Conservation (phyloP, 768 basidiomycete genomes). For the Strobilomyces confusus region DNA sequence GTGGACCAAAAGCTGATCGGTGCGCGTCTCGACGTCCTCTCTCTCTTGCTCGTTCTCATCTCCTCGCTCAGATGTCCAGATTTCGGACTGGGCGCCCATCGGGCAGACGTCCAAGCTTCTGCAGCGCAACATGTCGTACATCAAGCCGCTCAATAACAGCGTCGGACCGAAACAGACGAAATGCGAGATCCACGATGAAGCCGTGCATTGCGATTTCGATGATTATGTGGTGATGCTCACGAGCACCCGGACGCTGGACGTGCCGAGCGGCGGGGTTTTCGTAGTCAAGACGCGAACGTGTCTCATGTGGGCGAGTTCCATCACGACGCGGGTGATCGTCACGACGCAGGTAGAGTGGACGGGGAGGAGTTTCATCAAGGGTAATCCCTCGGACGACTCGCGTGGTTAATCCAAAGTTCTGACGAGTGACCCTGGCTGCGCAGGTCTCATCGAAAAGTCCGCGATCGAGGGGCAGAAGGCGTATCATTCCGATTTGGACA, state of each 20-base stretch:
- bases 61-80: slow-evolving; percentile 72
- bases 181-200: slow-evolving; percentile 92
- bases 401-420: background rate
- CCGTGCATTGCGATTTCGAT: slow-evolving; percentile 74
- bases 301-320: slow-evolving; percentile 85
- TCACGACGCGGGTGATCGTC: slow-evolving; percentile 75
- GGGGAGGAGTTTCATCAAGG: slow-evolving; percentile 93
- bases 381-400: slow-evolving; percentile 35
- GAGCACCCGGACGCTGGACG: slow-evolving; percentile 90
- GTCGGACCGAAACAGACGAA: slow-evolving; percentile 95
- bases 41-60: background rate
- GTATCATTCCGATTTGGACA: slow-evolving; percentile 81
- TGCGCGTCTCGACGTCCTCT: slow-evolving; percentile 34
- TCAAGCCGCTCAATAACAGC: slow-evolving; percentile 84
- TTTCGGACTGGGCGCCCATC: slow-evolving; percentile 88
- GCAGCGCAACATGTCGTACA: slow-evolving; percentile 90
- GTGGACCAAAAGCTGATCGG: slow-evolving; percentile 87
- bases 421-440: background rate
- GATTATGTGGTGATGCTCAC: slow-evolving; percentile 80
- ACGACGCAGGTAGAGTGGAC: slow-evolving; percentile 96
- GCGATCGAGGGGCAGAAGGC: slow-evolving; percentile 88
- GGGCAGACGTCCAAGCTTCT: slow-evolving; percentile 62
- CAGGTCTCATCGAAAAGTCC: slow-evolving; percentile 91
- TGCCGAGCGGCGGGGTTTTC: slow-evolving; percentile 91
- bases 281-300: slow-evolving; percentile 93